Evolutionary conservation across 371 early-diverging fungal species (phyloP).

Genomic region (Mortierella sp.): DNA sequence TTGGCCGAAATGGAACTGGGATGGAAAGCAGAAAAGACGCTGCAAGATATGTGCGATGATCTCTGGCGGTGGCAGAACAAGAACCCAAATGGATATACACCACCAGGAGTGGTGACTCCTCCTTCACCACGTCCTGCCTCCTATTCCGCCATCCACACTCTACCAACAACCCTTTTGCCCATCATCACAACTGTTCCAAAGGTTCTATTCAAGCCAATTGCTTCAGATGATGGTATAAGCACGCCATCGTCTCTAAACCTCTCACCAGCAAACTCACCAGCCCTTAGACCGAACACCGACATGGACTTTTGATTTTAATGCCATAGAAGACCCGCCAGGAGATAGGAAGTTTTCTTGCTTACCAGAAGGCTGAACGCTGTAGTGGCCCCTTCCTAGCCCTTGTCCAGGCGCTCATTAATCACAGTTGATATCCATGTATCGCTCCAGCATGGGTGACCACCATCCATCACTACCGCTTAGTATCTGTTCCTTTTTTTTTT

Average conservation of each 20-base stretch:
- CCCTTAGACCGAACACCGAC: constrained; percentile 26
- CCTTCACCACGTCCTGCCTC: too few relatives aligned
- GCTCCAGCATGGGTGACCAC: too few relatives aligned
- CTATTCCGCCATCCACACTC: not conserved
- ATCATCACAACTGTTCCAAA: constrained; percentile 26
- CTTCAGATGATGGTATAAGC: not conserved
- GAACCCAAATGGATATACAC: constrained; percentile 74
- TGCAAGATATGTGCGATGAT: constrained; percentile 90
- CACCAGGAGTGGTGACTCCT: too few relatives aligned
- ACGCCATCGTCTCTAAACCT: constrained; percentile 1
- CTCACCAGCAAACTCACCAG: constrained; percentile 22
- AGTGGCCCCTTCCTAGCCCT: too few relatives aligned
- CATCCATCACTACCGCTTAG: too few relatives aligned
- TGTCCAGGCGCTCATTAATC: too few relatives aligned
- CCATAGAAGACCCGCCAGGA: not conserved
- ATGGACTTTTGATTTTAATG: constrained; percentile 10
- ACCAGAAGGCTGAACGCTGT: too few relatives aligned
- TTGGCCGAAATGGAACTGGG: constrained; percentile 76
- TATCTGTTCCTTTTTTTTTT: too few relatives aligned
- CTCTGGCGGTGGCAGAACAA: constrained; percentile 86
- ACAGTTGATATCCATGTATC: too few relatives aligned
- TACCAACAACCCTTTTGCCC: constrained; percentile 31
- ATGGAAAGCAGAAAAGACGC: constrained; percentile 75
- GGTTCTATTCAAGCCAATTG: constrained; percentile 11
- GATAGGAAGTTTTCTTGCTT: too few relatives aligned